Evolutionary conservation across 2,329 filamentous ascomycete species (phyloP), one percentile per base, ranked within the genome.

Genomic region (Myriangium duriaei): DNA sequence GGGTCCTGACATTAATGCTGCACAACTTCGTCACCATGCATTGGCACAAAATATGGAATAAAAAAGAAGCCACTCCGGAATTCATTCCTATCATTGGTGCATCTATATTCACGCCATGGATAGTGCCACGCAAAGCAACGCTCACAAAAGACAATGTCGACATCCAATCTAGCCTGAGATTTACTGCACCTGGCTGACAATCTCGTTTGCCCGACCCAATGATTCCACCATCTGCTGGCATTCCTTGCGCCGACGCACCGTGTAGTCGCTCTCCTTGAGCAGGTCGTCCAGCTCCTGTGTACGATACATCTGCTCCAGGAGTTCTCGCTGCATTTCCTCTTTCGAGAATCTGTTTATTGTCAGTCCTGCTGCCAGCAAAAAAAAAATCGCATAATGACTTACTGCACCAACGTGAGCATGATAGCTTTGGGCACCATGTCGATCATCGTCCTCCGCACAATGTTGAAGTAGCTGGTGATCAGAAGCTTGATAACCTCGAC

Each of bases 391-490:
- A 53, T 40, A 44, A 29, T 11, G 13, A 78, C 85, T 59, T 76
- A 94, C 81, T 88, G 79, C 36, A 98, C 91, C 32, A 98, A 80
- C 51, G 74, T 95, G 49, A 96, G 73, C 91, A 98, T 98, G 57
- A 98, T 92, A 29, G 91, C 91, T 67, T 98, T 98, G 49, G 91
- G 91, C 4, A 98, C 91, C 91, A 98, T 98, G 56, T 98, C 91
- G 49, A 96, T 95, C 86, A 98, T 92, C 44, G 92, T 98, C 50
- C 91, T 74, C 68, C 86, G 85, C 48, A 95, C 87, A 57, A 98
- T 98, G 64, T 94, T 95, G 66, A 83, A 98, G 69, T 98, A 98
- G 1, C 86, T 95, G 40, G 78, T 81, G 56, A 98, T 98, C 42
- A 98, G 71, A 46, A 98, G 76, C 67, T 98, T 98, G 56, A 98